These are phyloP conservation scores for Penicillium frequentans DNA, from an alignment of 2,329 filamentous ascomycete genomes.

Conservation along the genomic window DNA sequence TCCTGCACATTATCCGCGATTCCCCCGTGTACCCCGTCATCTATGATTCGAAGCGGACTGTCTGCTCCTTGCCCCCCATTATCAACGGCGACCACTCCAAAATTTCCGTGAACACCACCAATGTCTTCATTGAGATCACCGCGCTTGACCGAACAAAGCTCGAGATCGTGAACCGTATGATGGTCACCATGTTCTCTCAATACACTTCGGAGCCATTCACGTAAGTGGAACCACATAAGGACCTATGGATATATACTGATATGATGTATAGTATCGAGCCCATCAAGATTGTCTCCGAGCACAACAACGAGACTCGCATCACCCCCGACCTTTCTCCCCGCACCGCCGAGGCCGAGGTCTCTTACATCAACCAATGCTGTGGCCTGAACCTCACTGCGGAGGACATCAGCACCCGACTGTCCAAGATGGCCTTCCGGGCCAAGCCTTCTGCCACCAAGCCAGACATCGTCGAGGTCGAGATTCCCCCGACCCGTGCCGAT, in stretches of 20 bases:
- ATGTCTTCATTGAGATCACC: slow-evolving; percentile 96
- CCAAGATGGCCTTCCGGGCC: slow-evolving; percentile 86
- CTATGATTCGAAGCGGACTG: slow-evolving; percentile 80
- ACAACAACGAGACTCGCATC: slow-evolving; percentile 80
- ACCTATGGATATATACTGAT: slow-evolving; percentile 6
- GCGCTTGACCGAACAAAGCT: slow-evolving; percentile 95
- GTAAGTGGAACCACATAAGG: slow-evolving; percentile 28
- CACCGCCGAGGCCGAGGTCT: slow-evolving; percentile 76
- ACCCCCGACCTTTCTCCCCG: slow-evolving; percentile 79
- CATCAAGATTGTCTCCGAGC: slow-evolving; percentile 85
- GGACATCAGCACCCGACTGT: slow-evolving; percentile 75
- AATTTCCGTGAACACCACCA: slow-evolving; percentile 85
- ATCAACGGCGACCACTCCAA: slow-evolving; percentile 98
- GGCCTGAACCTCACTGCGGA: slow-evolving; percentile 74
- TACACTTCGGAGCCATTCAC: slow-evolving; percentile 89
- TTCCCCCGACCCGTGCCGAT: slow-evolving; percentile 89
- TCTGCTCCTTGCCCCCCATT: slow-evolving; percentile 93
- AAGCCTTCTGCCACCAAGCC: slow-evolving; percentile 68
- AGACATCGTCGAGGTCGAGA: slow-evolving; percentile 74
- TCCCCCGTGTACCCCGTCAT: slow-evolving; percentile 94
- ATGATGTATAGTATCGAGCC: slow-evolving; percentile 66
- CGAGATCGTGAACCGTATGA: slow-evolving; percentile 91
- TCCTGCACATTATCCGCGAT: slow-evolving; percentile 91
- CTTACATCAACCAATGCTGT: slow-evolving; percentile 92
- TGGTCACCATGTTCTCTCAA: slow-evolving; percentile 94